Evolutionary conservation across 495 filamentous ascomycete genomes (phyloP).

Genomic region (Jackrogersella multiformis): DNA sequence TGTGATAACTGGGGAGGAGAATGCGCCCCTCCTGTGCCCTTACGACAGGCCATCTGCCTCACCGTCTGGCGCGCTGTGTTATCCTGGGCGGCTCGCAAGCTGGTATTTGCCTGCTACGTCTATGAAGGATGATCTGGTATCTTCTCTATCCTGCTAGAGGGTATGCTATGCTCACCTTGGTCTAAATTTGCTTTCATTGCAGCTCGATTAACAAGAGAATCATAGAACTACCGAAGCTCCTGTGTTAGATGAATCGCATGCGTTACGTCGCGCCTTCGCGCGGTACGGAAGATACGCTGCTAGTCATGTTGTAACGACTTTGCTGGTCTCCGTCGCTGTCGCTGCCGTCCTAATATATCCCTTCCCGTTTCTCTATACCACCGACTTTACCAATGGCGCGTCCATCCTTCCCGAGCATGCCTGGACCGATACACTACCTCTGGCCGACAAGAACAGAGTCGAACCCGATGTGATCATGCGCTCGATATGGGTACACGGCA

Average conservation of each 20-base stretch:
- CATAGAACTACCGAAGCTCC: constrained; percentile 71
- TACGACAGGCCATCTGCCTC: constrained; percentile 44
- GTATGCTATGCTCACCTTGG: constrained; percentile 39
- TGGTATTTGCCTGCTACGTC: constrained; percentile 23
- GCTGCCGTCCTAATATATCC: constrained; percentile 72
- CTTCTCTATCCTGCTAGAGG: constrained; percentile 71
- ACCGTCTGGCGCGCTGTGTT: constrained; percentile 24
- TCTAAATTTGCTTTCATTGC: constrained; percentile 3
- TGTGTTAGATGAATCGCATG: constrained; percentile 65
- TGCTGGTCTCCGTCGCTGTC: constrained; percentile 70
- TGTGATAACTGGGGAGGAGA: constrained; percentile 28
- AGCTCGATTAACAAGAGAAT: constrained; percentile 37
- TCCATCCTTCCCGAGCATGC: constrained; percentile 75
- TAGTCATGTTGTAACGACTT: constrained; percentile 70
- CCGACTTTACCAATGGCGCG: constrained; percentile 66
- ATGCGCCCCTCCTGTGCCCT: constrained; percentile 42
- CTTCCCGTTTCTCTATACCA: constrained; percentile 72
- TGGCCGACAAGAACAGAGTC: constrained; percentile 48
- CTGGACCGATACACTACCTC: constrained; percentile 75
- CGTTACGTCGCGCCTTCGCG: constrained; percentile 67
- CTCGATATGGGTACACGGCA: constrained; percentile 66
- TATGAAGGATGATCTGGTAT: constrained; percentile 66
- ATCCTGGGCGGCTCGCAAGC: constrained; percentile 35
- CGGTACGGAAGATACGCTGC: constrained; percentile 70
- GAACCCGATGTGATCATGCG: constrained; percentile 66